Evolutionary conservation across 2,329 filamentous ascomycete genomes (phyloP), one percentile per base, ranked within the genome.

Genomic region (Colletotrichum tabaci): DNA sequence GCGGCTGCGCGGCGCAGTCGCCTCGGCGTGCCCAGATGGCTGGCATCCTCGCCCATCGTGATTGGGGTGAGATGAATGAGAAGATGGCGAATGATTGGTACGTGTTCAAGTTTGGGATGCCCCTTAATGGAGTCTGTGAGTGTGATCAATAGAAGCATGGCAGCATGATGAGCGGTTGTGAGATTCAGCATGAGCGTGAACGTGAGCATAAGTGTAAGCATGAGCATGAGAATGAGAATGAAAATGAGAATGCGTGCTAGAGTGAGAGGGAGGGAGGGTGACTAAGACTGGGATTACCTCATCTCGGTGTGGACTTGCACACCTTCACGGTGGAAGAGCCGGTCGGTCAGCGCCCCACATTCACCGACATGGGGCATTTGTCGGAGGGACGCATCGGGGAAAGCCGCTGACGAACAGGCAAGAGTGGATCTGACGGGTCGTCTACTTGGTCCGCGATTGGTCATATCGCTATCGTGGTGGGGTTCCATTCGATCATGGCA

Each of bases 371-470:
- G 35, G 47, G 47, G 60, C 35, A 18, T 30, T 18, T 0, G 18
- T 53, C 58, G 64, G 63, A 67, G 49, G 21, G 50, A 55, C 68
- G 16, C 3, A 62, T 71, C 57, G 50, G 68, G 68, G 30, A 68
- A 71, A 58, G 64, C 64, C 68, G 68, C 50, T 58, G 40, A 53
- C 42, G 16, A 62, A 23, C 23, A 42, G 23, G 10, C 9, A 52
- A 3, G 38, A 56, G 58, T 57, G 68, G 68, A 12, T 1, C 46
- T 4, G 35, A 1, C 10, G 30, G 13, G 23, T 21, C 26, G 0
- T 3, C 0, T 0, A 1, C 0, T 0, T 8, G 5, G 0, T 2
- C 2, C 1, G 2, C 46, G 26, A 71, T 71, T 71, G 64, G 68
- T 6, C 1, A 1, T 0, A 3, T 18, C 0, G 38, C 6, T 26